Percentiles rank a stretch among this genome's conserved stretches.
phyloP scores from a whole-genome alignment of 352 stramenopile species.

The Pilasporangium apinafurcum region DNA sequence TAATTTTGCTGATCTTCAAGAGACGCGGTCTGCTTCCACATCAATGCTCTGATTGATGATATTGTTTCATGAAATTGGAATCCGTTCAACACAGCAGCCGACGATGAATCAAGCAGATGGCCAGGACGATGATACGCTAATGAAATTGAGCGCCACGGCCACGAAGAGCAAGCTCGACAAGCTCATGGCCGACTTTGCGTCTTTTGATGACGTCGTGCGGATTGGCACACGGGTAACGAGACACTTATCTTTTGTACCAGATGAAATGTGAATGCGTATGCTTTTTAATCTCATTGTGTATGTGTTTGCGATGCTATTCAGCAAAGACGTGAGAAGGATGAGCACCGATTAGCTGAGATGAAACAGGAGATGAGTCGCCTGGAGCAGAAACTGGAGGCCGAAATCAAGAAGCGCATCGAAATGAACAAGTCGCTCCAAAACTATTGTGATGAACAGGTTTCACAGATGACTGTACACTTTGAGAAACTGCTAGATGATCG shows the following conservation, averaged over 20 bases:
- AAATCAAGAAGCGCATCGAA: constrained; percentile 93
- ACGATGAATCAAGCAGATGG: too few species aligned
- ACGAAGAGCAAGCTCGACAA: constrained; percentile 80
- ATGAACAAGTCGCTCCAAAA: constrained; percentile 91
- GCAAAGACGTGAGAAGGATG: constrained; percentile 90
- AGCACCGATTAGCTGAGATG: constrained; percentile 91
- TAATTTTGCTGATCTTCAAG: too few species aligned
- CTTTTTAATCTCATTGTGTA: too few species aligned
- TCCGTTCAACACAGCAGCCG: too few species aligned
- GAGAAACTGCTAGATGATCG: constrained; percentile 76
- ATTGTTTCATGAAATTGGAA: too few species aligned
- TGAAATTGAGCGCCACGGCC: constrained; percentile 51
- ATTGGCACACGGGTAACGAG: constrained; percentile 73
- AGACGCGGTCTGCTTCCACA: too few species aligned
- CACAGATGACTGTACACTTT: constrained; percentile 78
- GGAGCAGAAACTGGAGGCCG: constrained; percentile 87
- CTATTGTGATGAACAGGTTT: constrained; percentile 86
- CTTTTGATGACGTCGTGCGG: constrained; percentile 84
- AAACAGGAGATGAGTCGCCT: constrained; percentile 87
- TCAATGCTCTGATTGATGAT: too few species aligned
- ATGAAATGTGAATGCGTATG: too few species aligned
- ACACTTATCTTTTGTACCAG: too few species aligned
- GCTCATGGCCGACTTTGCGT: constrained; percentile 82
- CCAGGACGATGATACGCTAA: constrained; percentile 3
- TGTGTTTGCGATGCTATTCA: constrained; percentile 11